Conservation (phyloP, 805 yeast genomes). For the Candida maltosa region DNA sequence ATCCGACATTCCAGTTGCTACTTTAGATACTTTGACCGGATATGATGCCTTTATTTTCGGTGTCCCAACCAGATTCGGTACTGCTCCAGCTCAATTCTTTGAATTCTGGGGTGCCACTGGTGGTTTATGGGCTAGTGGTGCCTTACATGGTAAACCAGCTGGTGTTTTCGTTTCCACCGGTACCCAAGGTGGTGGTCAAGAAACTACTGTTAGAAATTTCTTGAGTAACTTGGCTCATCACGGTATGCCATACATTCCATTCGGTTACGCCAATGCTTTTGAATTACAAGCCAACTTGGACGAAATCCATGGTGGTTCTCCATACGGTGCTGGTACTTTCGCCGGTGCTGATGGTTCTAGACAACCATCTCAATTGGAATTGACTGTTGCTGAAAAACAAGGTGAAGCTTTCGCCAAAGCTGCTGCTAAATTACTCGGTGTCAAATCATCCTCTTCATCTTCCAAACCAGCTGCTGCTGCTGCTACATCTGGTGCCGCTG, state of each 20-base stretch:
- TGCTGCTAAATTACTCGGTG: constrained; percentile 14
- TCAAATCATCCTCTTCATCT: too few species aligned
- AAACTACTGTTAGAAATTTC: constrained; percentile 58
- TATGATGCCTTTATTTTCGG: constrained; percentile 80
- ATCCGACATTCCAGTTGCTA: constrained; percentile 52
- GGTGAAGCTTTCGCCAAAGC: constrained; percentile 52
- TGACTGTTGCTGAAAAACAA: constrained; percentile 61
- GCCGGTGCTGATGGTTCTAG: constrained; percentile 79
- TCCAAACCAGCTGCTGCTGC: constrained; percentile 1
- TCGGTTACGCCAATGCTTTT: constrained; percentile 65
- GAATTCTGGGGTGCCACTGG: constrained; percentile 79
- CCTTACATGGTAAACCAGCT: constrained; percentile 67
- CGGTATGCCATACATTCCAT: constrained; percentile 73
- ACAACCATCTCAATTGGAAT: constrained; percentile 60
- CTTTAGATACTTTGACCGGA: constrained; percentile 49
- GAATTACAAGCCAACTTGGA: constrained; percentile 52
- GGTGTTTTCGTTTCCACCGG: constrained; percentile 73
- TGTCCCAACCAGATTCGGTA: constrained; percentile 77
- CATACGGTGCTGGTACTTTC: constrained; percentile 85
- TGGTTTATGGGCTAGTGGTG: constrained; percentile 70
- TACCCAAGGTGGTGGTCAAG: constrained; percentile 77
- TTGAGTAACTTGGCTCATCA: constrained; percentile 67
- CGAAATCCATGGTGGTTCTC: constrained; percentile 76
- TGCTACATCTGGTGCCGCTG: not conserved
- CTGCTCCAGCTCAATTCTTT: constrained; percentile 71